These are phyloP conservation scores for Hericium coralloides DNA, from an alignment of 768 basidiomycete species.

Conservation along the genomic window DNA sequence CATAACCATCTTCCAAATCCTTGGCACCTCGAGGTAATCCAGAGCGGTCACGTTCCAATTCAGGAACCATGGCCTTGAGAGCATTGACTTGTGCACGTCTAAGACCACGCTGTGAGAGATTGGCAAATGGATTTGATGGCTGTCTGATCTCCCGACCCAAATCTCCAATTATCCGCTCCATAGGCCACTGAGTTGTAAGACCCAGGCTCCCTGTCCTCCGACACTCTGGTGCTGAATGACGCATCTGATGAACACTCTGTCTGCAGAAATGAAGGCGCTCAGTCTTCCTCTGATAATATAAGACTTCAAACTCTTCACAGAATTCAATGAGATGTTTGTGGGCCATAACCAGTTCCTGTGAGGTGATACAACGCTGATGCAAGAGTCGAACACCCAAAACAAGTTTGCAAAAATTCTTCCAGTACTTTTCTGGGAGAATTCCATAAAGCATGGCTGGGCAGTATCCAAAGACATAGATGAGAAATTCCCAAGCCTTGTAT, in stretches of 20 bases:
- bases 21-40: slow-evolving; percentile 4
- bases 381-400: slow-evolving; percentile 17
- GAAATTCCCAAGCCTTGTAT: no score
- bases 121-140: slow-evolving; percentile 18
- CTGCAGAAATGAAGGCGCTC: slow-evolving; percentile 26
- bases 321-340: slow-evolving; percentile 20
- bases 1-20: slow-evolving; percentile 18
- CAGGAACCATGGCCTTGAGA: slow-evolving; percentile 5
- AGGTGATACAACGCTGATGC: slow-evolving; percentile 11
- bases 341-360: slow-evolving; percentile 12
- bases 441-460: no score
- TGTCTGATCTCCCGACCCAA: slow-evolving; percentile 19
- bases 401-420: slow-evolving; percentile 20
- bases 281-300: slow-evolving; percentile 24
- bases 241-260: slow-evolving; percentile 24
- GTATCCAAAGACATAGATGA: no score
- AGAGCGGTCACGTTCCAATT: background rate
- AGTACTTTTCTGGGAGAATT: slow-evolving; percentile 14
- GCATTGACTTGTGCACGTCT: slow-evolving; percentile 1
- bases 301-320: slow-evolving; percentile 24
- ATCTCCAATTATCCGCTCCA: slow-evolving; percentile 19
- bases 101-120: slow-evolving; percentile 16
- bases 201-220: slow-evolving; percentile 11
- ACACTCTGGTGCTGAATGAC: slow-evolving; percentile 21
- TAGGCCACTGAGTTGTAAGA: slow-evolving; percentile 13